Evolutionary conservation across 164 flowering plant species (phyloP), one percentile per base, ranked within the genome.

Genomic region (Cinnamomum micranthum): DNA sequence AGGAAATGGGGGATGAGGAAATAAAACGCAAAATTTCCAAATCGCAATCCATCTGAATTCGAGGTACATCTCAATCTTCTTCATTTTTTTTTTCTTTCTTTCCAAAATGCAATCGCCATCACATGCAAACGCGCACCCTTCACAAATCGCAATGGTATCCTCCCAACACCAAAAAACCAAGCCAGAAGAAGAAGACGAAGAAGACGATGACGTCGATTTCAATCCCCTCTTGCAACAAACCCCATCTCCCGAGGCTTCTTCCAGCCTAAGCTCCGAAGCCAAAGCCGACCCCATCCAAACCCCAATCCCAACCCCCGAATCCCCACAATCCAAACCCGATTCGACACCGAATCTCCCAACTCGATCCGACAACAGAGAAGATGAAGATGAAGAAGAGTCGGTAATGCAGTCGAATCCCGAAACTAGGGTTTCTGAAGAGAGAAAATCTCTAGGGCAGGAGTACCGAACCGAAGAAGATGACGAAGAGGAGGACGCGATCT

Each of bases 211-310:
- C 77, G 80, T 83, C 9, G 97, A 94, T 79, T 94, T 94, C 70
- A 88, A 92, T 81, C 97, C 97, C 0, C 90, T 85, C 76, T 23
- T 85, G 19, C 83, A 81, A 13, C 83, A 80, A 68, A 77, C 84
- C 2, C 86, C 77, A 72, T 92, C 97, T 28, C 84, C 84, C 0
- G 97, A 92, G 79, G 95, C 97, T 41, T 95, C 97, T 63, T 95
- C 99, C 4, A 92, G 96, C 81, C 73, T 93, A 82, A 92, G 99
- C 84, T 92, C 98, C 76, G 99, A 93, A 78, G 79, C 82, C 71
- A 92, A 90, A 69, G 88, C 81, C 59, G 65, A 88, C 85, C 69
- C 69, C 35, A 66, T 20, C n/a, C 50, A 4, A 67, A 31, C 15
- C 69, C 69, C 69, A 27, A 31, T 55, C 60, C 60, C 60, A 14